Evolutionary conservation across 2,329 filamentous ascomycete species (phyloP).

Genomic region (Aspergillus carbonarius): DNA sequence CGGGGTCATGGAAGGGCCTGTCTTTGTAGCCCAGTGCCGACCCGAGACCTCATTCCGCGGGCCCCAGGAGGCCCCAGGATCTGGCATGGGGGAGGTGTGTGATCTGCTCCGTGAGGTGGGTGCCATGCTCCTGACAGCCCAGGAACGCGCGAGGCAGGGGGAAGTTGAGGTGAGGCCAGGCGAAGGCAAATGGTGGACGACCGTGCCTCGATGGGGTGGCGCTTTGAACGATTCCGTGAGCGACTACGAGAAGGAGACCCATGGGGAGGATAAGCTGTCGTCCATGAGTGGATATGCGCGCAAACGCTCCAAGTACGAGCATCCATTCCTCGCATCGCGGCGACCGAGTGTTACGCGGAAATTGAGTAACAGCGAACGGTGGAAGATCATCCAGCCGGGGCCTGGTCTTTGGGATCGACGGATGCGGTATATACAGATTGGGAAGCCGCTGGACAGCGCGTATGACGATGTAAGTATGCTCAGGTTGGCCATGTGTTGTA

Average conservation of each 20-base stretch:
- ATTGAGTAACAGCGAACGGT: slow-evolving; percentile 50
- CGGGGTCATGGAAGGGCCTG: slow-evolving; percentile 58
- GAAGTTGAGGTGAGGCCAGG: slow-evolving; percentile 50
- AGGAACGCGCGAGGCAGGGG: slow-evolving; percentile 60
- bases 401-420: slow-evolving; percentile 57
- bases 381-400: slow-evolving; percentile 54
- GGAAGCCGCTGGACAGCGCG: slow-evolving; percentile 47
- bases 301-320: slow-evolving; percentile 41
- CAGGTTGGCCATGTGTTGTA: not conserved
- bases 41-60: slow-evolving; percentile 55
- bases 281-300: slow-evolving; percentile 32
- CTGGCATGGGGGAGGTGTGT: slow-evolving; percentile 43
- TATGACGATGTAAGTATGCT: slow-evolving; percentile 53
- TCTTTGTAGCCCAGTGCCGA: slow-evolving; percentile 57
- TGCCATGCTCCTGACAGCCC: slow-evolving; percentile 57
- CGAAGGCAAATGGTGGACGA: slow-evolving; percentile 62
- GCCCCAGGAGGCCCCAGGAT: slow-evolving; percentile 25
- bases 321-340: slow-evolving; percentile 32
- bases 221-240: slow-evolving; percentile 38
- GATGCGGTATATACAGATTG: slow-evolving; percentile 57
- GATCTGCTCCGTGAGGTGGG: slow-evolving; percentile 60
- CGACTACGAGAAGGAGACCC: slow-evolving; percentile 25
- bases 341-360: slow-evolving; percentile 39
- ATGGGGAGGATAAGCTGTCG: slow-evolving; percentile 26
- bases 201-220: slow-evolving; percentile 57